A percentile compares a stretch with the other conserved stretches of the same genome.
Evolutionary conservation across 2,329 filamentous ascomycete genomes (phyloP).

Genomic region (Cyphellophora europaea): DNA sequence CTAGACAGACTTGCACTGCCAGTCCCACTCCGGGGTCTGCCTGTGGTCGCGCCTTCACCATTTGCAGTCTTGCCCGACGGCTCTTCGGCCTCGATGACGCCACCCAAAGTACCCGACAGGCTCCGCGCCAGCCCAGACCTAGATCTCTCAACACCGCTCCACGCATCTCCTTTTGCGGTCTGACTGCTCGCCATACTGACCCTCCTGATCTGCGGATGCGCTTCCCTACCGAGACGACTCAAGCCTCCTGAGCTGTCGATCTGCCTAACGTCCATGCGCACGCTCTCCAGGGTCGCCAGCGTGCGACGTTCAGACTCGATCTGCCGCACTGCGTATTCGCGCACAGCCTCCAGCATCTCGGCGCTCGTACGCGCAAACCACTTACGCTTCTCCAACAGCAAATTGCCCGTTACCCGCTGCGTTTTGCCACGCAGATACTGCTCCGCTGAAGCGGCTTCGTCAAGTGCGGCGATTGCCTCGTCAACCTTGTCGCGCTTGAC

Average conservation of each 20-base stretch:
- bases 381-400: constrained; percentile 76
- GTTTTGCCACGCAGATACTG: constrained; percentile 76
- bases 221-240: constrained; percentile 78
- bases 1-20: constrained; percentile 47
- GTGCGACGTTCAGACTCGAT: constrained; percentile 93
- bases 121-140: constrained; percentile 70
- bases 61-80: constrained; percentile 48
- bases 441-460: constrained; percentile 78
- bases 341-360: constrained; percentile 74
- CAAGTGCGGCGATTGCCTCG: constrained; percentile 83
- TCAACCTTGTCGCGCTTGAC: constrained; percentile 94
- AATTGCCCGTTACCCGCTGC: constrained; percentile 76
- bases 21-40: constrained; percentile 23
- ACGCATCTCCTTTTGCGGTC: constrained; percentile 94
- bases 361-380: constrained; percentile 82
- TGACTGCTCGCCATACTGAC: constrained; percentile 76
- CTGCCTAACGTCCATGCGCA: constrained; percentile 82
- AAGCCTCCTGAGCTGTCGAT: constrained; percentile 89
- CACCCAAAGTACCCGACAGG: constrained; percentile 52
- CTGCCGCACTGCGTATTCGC: constrained; percentile 87
- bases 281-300: constrained; percentile 83
- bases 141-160: constrained; percentile 85
- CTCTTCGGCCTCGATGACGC: constrained; percentile 54
- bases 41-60: constrained; percentile 24
- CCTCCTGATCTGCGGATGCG: constrained; percentile 66